Base-by-base conservation (phyloP, 169 alveolate species). In the Eimeria nieschulzi region DNA sequence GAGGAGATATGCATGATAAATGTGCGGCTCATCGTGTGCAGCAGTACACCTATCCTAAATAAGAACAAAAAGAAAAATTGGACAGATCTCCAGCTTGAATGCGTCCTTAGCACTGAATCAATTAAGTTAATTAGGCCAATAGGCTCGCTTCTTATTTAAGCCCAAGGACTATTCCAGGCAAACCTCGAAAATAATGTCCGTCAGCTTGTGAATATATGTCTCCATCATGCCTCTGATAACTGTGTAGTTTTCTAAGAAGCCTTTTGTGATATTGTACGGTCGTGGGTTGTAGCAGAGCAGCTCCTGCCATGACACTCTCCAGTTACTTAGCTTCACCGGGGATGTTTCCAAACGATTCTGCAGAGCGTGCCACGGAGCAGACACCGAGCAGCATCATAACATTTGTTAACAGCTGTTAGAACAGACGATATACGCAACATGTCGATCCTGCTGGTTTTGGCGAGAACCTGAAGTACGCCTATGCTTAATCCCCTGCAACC, bases 221-320 rank as follows among this genome's bases (percentile, higher is more conserved):
- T 90, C 93, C 39, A 90, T 26, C 51, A 23, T 55, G 15, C 73
- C 82, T 21, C 93, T 55, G 21, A 90, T 90, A 25, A 78, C 93
- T 13, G 82, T 53, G 71, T 90, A 90, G 72, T 90, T 90, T 23
- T 63, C 93, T n/a, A 63, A 8, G 53, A 90, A 90, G 13, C 9
- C 68, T 21, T 66, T 19, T 2, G 93, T 90, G 39, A 55, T 55
- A 23, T 55, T 53, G 56, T 90, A 90, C 25, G 84, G 53, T 7
- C 93, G 73, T 12, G 93, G 93, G 46, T 90, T 90, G 90, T 90
- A 90, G 90, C 93, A 90, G 56, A 90, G 72, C 12, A 90, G 23
- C 51, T 90, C 93, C 63, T 90, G 93, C 93, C 93, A 90, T 7
- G 93, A 90, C 5, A 73, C 75, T 12, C 83, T 10, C 93, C 93